phyloP scores from a whole-genome alignment of 2,329 filamentous ascomycete species.

The Fusarium dimerum region DNA sequence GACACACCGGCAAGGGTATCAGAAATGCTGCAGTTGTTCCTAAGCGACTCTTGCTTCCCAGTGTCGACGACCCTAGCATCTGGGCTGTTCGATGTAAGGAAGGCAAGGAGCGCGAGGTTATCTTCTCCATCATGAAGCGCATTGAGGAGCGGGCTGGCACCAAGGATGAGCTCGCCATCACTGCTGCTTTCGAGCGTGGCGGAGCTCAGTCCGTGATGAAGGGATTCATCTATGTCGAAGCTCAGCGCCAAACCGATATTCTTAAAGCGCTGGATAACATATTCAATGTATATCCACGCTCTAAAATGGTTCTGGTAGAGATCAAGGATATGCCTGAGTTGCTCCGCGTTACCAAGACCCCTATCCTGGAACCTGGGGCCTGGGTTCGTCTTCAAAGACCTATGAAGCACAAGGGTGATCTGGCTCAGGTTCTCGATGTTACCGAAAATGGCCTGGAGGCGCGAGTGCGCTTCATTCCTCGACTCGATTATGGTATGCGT shows the following conservation, averaged over 20 bases:
- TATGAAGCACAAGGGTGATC: conserved; percentile 80
- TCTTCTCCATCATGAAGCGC: conserved; percentile 85
- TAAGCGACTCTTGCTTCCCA: conserved; percentile 83
- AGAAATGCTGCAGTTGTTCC: conserved; percentile 77
- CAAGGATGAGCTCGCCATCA: conserved; percentile 80
- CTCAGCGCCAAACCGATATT: conserved; percentile 83
- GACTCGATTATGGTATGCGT: conserved; percentile 86
- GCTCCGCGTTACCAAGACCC: conserved; percentile 85
- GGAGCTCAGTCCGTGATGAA: conserved; percentile 78
- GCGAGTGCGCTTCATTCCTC: conserved; percentile 82
- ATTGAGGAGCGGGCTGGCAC: conserved; percentile 78
- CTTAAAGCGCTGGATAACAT: conserved; percentile 79
- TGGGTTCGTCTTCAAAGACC: conserved; percentile 87
- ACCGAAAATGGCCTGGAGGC: conserved; percentile 91
- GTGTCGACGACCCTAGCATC: conserved; percentile 93
- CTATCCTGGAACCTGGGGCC: conserved; percentile 79
- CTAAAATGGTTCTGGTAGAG: conserved; percentile 83
- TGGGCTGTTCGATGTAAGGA: conserved; percentile 93
- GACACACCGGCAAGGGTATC: conserved; percentile 63
- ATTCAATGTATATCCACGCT: conserved; percentile 85
- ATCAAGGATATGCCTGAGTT: conserved; percentile 98
- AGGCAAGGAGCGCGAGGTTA: conserved; percentile 90
- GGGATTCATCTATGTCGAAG: conserved; percentile 94
- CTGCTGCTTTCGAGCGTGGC: conserved; percentile 88
- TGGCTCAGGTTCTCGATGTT: conserved; percentile 89